These are phyloP conservation scores for Quillaja saponaria DNA, from an alignment of 306 rosid species.

Conservation along the genomic window DNA sequence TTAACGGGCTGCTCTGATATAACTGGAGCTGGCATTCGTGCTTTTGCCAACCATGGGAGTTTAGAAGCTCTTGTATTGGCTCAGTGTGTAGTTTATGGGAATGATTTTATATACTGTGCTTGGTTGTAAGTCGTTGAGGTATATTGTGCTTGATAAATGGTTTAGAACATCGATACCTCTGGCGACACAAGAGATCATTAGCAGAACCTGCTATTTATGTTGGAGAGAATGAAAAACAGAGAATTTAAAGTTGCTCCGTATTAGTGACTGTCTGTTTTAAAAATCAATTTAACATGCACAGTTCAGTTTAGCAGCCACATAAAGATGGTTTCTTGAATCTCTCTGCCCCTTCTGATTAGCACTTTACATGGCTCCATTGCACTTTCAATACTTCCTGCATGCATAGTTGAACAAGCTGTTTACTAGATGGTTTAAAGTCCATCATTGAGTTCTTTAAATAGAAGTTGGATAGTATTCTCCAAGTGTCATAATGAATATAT, in stretches of 20 bases:
- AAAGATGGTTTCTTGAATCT: neutral
- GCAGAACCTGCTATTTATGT: conserved; percentile 17
- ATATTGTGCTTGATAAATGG: conserved; percentile 25
- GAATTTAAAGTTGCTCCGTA: too few species aligned
- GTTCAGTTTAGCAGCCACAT: neutral
- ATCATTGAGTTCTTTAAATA: neutral
- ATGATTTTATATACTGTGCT: conserved; percentile 3
- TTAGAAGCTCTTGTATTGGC: conserved; percentile 24
- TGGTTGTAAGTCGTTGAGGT: conserved; percentile 21
- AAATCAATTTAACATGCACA: neutral
- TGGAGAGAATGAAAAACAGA: conserved; percentile 24
- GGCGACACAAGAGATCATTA: conserved; percentile 5
- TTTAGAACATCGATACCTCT: conserved; percentile 23
- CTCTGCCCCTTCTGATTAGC: neutral
- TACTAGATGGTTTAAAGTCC: neutral
- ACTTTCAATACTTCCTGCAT: neutral
- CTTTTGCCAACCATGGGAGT: conserved; percentile 25
- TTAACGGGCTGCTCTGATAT: conserved; percentile 30
- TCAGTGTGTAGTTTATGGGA: conserved; percentile 2
- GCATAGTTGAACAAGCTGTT: neutral
- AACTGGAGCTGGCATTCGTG: conserved; percentile 28
- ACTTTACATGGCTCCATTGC: neutral
- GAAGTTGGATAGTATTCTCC: neutral
- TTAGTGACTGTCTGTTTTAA: neutral
- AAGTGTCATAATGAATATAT: neutral